phyloP scores from a whole-genome alignment of 805 yeast species.

The Pichia gijzeniarum region DNA sequence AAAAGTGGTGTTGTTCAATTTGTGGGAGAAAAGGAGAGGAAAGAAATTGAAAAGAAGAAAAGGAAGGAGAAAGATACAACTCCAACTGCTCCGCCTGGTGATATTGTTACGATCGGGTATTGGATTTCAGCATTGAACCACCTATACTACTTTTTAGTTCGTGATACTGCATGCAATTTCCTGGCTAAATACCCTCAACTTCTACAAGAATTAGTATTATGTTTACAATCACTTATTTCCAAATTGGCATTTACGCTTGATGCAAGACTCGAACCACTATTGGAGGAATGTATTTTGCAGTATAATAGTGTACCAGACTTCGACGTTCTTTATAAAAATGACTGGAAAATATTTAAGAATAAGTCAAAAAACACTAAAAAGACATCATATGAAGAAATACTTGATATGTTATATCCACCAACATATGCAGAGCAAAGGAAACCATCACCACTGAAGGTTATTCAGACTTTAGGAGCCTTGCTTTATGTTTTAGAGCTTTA shows the following conservation, averaged over 20 bases:
- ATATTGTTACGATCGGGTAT: constrained; percentile 67
- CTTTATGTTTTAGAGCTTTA: constrained; percentile 79
- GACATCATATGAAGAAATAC: constrained; percentile 61
- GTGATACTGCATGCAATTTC: constrained; percentile 50
- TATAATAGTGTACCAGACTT: constrained; percentile 81
- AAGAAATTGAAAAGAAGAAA: constrained; percentile 12
- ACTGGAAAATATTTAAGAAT: constrained; percentile 47
- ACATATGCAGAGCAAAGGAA: constrained; percentile 68
- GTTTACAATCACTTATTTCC: constrained; percentile 55
- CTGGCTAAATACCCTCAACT: constrained; percentile 49
- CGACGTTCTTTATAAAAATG: constrained; percentile 67
- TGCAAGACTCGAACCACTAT: constrained; percentile 46
- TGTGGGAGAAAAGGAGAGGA: constrained; percentile 20
- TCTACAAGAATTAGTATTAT: constrained; percentile 51
- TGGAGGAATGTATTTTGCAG: constrained; percentile 65
- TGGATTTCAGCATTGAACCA: constrained; percentile 83
- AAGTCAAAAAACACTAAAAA: constrained; percentile 34
- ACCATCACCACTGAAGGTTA: constrained; percentile 82
- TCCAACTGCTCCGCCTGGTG: constrained; percentile 31
- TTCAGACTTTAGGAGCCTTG: constrained; percentile 84
- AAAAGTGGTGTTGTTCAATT: constrained; percentile 48
- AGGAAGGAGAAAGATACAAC: constrained; percentile 12
- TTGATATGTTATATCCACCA: constrained; percentile 79
- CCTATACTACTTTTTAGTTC: constrained; percentile 66
- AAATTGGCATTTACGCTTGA: constrained; percentile 62